Evolutionary conservation across 2,329 filamentous ascomycete species (phyloP).

Genomic region (Aspergillus caelatus): DNA sequence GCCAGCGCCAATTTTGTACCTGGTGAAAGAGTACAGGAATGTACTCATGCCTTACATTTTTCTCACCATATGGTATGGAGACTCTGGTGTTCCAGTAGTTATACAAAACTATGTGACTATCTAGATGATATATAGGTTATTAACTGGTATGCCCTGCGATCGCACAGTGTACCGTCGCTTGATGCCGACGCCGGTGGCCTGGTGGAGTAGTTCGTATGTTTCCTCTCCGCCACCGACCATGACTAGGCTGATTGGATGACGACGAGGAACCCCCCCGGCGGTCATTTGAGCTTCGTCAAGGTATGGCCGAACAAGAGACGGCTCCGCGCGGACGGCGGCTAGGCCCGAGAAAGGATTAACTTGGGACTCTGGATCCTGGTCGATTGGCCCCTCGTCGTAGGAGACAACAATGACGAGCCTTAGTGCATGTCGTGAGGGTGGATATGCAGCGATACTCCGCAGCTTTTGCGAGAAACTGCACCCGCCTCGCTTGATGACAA

Average conservation of each 20-base stretch:
- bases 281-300: slow-evolving; percentile 76
- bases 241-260: slow-evolving; percentile 77
- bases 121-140: slow-evolving; percentile 72
- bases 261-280: slow-evolving; percentile 67
- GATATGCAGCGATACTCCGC: slow-evolving; percentile 77
- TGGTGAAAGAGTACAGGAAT: too few species aligned
- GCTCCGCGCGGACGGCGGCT: slow-evolving; percentile 39
- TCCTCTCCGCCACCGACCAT: slow-evolving; percentile 75
- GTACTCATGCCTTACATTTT: not conserved
- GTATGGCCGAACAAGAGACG: slow-evolving; percentile 63
- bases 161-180: slow-evolving; percentile 77
- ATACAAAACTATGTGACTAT: slow-evolving; percentile 17
- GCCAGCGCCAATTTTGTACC: not conserved
- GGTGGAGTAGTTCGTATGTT: slow-evolving; percentile 65
- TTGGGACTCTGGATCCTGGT: slow-evolving; percentile 12
- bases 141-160: slow-evolving; percentile 77
- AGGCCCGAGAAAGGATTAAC: slow-evolving; percentile 40
- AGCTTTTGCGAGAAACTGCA: slow-evolving; percentile 87
- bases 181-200: slow-evolving; percentile 71
- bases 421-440: slow-evolving; percentile 62
- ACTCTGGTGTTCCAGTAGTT: not conserved
- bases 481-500: slow-evolving; percentile 78
- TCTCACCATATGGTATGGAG: not conserved
- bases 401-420: slow-evolving; percentile 82
- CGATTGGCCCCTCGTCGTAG: slow-evolving; percentile 53